Conservation (phyloP, 768 basidiomycete species). For the Cyathus striatus region DNA sequence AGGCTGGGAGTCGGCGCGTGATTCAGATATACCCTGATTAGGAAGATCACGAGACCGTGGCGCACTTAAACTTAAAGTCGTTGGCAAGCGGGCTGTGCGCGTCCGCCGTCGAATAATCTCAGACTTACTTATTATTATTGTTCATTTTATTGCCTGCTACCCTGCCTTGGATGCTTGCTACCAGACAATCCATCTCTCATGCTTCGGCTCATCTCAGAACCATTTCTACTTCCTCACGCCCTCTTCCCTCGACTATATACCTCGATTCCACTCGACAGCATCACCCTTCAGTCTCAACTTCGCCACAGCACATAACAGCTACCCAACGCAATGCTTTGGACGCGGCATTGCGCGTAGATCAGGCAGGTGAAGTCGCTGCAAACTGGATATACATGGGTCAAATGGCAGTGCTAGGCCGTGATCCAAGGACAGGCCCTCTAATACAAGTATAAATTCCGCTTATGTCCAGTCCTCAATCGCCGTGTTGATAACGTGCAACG, state of each 20-base stretch:
- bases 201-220: not conserved
- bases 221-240: too few relatives aligned
- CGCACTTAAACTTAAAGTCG: too few relatives aligned
- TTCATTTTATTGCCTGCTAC: too few relatives aligned
- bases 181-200: too few relatives aligned
- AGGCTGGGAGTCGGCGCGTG: too few relatives aligned
- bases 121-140: too few relatives aligned
- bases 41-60: too few relatives aligned
- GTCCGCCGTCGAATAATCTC: too few relatives aligned
- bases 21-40: too few relatives aligned
- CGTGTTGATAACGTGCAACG: not conserved
- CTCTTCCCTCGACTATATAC: conserved; percentile 51
- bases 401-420: conserved; percentile 61
- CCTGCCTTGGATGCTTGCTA: too few relatives aligned
- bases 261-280: conserved; percentile 26
- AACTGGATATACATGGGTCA: conserved; percentile 96
- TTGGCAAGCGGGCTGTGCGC: too few relatives aligned
- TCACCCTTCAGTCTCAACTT: conserved; percentile 41
- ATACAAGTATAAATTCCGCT: too few relatives aligned
- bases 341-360: conserved; percentile 82
- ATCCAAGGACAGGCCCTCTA: conserved; percentile 51
- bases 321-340: conserved; percentile 50
- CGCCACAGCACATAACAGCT: conserved; percentile 47
- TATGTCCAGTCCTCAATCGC: conserved; percentile 13
- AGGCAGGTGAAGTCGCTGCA: conserved; percentile 92